Evolutionary conservation across 2,329 filamentous ascomycete genomes (phyloP).

Genomic region (Curvularia sp.): DNA sequence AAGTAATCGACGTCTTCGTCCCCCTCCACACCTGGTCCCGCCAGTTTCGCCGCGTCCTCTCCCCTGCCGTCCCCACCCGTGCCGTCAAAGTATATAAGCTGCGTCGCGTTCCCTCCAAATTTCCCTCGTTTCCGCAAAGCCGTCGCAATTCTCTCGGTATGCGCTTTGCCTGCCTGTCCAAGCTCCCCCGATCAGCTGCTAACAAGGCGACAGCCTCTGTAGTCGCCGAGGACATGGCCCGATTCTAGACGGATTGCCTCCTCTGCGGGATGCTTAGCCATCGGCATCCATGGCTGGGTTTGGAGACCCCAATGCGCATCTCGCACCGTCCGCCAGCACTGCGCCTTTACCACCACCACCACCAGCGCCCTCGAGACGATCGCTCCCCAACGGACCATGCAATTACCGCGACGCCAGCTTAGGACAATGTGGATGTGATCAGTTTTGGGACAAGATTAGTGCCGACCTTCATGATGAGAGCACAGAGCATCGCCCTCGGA

Average conservation of each 20-base stretch:
- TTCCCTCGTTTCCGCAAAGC: constrained; percentile 25
- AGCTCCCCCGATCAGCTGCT: constrained; percentile 29
- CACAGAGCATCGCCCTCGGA: constrained; percentile 32
- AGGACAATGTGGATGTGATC: constrained; percentile 61
- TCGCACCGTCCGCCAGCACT: constrained; percentile 26
- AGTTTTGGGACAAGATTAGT: constrained; percentile 58
- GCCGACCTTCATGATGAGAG: constrained; percentile 44
- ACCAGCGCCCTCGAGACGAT: constrained; percentile 34
- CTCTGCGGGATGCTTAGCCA: constrained; percentile 43
- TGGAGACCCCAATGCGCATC: constrained; percentile 33
- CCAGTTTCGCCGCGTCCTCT: constrained; percentile 19
- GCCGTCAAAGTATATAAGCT: constrained; percentile 26
- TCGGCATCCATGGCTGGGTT: constrained; percentile 49
- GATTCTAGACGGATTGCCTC: constrained; percentile 37
- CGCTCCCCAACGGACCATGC: constrained; percentile 61
- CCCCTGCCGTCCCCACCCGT: constrained; percentile 21
- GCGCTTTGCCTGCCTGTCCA: constrained; percentile 35
- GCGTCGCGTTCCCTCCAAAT: constrained; percentile 18
- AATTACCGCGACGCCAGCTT: constrained; percentile 58
- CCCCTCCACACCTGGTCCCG: constrained; percentile 29
- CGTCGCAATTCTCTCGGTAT: constrained; percentile 40
- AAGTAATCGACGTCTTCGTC: constrained; percentile 34
- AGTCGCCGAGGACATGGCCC: constrained; percentile 39
- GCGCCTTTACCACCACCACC: constrained; percentile 21
- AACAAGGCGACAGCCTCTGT: constrained; percentile 33